Base-by-base conservation (phyloP, 2,329 filamentous ascomycete species). In the Botrytis paeoniae region DNA sequence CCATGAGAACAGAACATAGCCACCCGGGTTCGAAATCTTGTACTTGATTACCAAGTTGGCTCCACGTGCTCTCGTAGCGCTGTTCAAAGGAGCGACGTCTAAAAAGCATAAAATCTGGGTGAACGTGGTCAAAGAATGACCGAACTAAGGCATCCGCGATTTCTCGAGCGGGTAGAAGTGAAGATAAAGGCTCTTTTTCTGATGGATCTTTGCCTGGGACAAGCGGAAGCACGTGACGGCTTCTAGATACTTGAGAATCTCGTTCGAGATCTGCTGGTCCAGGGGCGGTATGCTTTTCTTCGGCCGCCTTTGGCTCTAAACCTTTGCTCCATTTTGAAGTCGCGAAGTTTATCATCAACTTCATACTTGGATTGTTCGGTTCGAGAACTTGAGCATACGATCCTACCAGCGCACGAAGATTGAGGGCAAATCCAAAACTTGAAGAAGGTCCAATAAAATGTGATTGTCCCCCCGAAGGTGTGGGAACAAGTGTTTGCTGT, bases 71-170 rank as follows among this genome's bases (percentile, higher is more conserved):
- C 72, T 83, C 81, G 70, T 84, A 82, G 16, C 80, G 77, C 14
- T 76, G 76, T 61, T 84, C 80, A 74, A 85, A 85, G 29, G 82
- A 81, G 22, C 79, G 80, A n/a, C 80, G 80, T 35, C 84, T 81
- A 70, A 84, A 83, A 2, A 84, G 48, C 35, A 83, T 80, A 71
- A 83, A 81, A 64, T 81, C 80, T 0, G 80, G 79, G 73, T 84
- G 83, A 25, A 84, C 79, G 10, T 76, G 73, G 8, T 82, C 80
- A 72, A 85, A 85, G 75, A 81, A 85, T 4, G 83, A 82, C 1
- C 80, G 74, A 1, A 84, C 75, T 12, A 83, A 81, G 8, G 80
- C 77, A 72, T 84, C 83, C 4, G 83, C 80, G 32, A 81, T 78
- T 4, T 81, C 78, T 63, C 78, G 80, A 1, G 79, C 73, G 1